Base-by-base conservation (phyloP, 1,284 basidiomycete genomes). In the Cutaneotrichosporon sp. region DNA sequence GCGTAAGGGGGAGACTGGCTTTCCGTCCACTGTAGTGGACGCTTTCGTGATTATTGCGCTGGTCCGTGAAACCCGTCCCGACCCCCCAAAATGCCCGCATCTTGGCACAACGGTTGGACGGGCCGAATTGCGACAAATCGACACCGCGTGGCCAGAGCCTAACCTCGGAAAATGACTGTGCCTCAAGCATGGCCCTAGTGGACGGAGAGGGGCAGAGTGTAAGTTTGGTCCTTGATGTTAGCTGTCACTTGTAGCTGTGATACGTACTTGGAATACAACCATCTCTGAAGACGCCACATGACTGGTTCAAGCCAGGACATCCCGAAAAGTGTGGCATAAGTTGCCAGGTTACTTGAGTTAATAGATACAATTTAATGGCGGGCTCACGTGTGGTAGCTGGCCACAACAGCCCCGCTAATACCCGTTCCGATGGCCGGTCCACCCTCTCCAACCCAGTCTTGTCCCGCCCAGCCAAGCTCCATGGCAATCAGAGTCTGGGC, bases 201-300 rank as follows among this genome's bases (percentile, higher is more conserved):
- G 76, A 78, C 7, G 77, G 76, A 0, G 78, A 80, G 0, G 81
- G 81, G 60, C 80, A 81, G 47, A 80, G 78, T 5, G 78, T 79
- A 30, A 80, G 68, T 20, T 66, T 63, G 0, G 66, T 64, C 30
- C 43, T 45, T 5, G 43, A 7, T 41, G 75, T 70, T 62, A 70
- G 42, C 65, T 66, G 57, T 60, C 51, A 64, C 26, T 30, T 30
- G 70, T 18, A 18, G 17, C 26, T 18, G 8, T 26, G 23, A 7
- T 9, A n/a, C 18, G 23, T 30, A 45, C 69, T 73, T 74, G 42
- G 67, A 68, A 49, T 73, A 72, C 4, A 75, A 64, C 65, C 67
- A 74, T 14, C 59, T 59, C 54, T 76, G 75, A 56, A 74, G 68
- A 14, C 62, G 57, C 73, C 73, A 76, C 55, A 76, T 72, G 53